These are phyloP conservation scores for Pythium rishiriense DNA, from an alignment of 352 stramenopile genomes.

Conservation along the genomic window DNA sequence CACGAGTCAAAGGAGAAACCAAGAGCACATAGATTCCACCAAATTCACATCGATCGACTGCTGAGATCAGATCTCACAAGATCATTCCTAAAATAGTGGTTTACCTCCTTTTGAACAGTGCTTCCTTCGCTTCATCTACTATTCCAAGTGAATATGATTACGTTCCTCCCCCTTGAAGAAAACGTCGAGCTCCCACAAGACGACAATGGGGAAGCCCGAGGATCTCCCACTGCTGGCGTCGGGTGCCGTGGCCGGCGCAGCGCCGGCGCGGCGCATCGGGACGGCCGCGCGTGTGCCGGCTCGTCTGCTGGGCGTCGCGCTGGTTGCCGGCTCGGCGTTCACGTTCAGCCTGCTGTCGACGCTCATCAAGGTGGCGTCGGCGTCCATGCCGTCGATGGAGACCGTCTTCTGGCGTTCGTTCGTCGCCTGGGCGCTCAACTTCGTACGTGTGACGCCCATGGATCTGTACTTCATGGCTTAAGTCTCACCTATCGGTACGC, in stretches of 20 bases:
- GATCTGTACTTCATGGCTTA: too few relatives aligned
- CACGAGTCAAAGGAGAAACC: too few relatives aligned
- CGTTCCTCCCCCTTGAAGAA: too few relatives aligned
- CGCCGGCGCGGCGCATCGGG: neutral
- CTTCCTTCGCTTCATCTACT: too few relatives aligned
- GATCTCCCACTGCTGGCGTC: neutral
- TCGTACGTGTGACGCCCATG: neutral
- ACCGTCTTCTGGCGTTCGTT: constrained; percentile 68
- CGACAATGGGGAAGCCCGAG: neutral
- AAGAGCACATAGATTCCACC: too few relatives aligned
- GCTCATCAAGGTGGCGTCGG: constrained; percentile 53
- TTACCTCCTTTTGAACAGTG: too few relatives aligned
- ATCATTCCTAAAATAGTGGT: too few relatives aligned
- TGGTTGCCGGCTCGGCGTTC: constrained; percentile 57
- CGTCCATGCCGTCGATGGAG: constrained; percentile 59
- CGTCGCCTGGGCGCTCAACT: constrained; percentile 37
- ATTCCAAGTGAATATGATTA: too few relatives aligned
- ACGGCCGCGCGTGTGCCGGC: constrained; percentile 1
- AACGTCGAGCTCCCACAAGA: too few relatives aligned
- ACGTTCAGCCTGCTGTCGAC: constrained; percentile 59
- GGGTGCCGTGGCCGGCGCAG: neutral
- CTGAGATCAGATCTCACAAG: too few relatives aligned
- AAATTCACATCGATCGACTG: too few relatives aligned
- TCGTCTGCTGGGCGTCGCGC: constrained; percentile 29
- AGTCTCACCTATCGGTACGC: too few relatives aligned